Evolutionary conservation across 768 basidiomycete species (phyloP).

Genomic region (Serendipita indica): DNA sequence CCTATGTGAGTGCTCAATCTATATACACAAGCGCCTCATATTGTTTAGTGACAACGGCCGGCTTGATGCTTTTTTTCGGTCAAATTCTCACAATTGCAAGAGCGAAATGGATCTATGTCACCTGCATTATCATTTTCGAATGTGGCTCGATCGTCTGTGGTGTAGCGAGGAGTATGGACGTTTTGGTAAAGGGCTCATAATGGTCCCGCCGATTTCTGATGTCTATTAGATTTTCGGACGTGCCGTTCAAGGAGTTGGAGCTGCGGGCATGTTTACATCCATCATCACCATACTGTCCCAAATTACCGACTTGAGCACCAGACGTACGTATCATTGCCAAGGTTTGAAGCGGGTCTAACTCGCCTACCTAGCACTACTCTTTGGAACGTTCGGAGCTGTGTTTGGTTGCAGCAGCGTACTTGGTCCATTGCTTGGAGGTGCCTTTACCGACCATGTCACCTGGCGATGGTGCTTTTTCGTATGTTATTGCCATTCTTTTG

Average conservation of each 20-base stretch:
- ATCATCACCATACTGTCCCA: constrained; percentile 18
- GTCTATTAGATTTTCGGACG: constrained; percentile 28
- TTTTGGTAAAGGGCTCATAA: too few relatives aligned
- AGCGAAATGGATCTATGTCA: constrained; percentile 21
- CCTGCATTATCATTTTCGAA: constrained; percentile 26
- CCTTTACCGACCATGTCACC: constrained; percentile 24
- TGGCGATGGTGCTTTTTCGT: constrained; percentile 30
- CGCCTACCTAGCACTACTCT: constrained; percentile 23
- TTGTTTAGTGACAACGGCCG: not conserved
- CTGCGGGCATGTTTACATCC: constrained; percentile 22
- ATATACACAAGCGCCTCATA: not conserved
- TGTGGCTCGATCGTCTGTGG: constrained; percentile 20
- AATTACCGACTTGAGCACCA: not conserved
- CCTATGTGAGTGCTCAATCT: not conserved
- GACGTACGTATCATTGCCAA: not conserved
- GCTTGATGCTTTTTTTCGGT: constrained; percentile 21
- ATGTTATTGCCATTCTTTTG: not conserved
- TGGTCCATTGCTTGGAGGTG: constrained; percentile 8
- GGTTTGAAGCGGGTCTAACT: constrained; percentile 11
- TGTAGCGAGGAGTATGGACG: not conserved
- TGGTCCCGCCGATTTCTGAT: not conserved
- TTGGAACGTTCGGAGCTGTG: constrained; percentile 28
- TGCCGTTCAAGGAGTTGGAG: constrained; percentile 33
- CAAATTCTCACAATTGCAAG: constrained; percentile 22
- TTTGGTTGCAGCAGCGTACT: constrained; percentile 21